Percentiles rank a stretch among this genome's conserved stretches.
Evolutionary conservation across 257 asterid species (phyloP).

Genomic region (Petrea volubilis): DNA sequence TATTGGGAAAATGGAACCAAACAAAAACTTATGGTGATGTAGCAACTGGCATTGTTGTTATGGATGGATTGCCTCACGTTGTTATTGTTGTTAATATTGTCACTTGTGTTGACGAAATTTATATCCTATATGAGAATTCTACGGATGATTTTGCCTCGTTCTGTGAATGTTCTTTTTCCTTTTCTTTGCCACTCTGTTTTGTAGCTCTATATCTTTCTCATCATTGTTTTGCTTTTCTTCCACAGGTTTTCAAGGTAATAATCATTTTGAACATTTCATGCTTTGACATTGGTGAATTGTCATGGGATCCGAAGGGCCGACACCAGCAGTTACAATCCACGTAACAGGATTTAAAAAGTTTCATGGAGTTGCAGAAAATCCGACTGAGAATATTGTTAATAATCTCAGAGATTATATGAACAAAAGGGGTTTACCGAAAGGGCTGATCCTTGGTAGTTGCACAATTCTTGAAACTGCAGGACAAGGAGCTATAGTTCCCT

Average conservation of each 20-base stretch:
- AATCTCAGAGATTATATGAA: slow-evolving; percentile 75
- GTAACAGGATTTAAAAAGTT: slow-evolving; percentile 91
- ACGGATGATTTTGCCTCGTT: not conserved
- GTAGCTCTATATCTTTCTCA: slow-evolving; percentile 9
- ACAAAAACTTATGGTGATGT: not conserved
- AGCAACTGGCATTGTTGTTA: not conserved
- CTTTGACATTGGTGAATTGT: slow-evolving; percentile 33
- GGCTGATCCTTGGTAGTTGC: slow-evolving; percentile 86
- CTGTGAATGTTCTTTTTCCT: not conserved
- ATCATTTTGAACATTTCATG: slow-evolving; percentile 26
- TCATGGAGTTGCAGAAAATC: slow-evolving; percentile 95
- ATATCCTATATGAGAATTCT: not conserved
- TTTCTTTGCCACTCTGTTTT: not conserved
- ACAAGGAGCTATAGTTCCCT: slow-evolving; percentile 76
- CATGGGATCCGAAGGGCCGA: slow-evolving; percentile 95
- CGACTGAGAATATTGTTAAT: slow-evolving; percentile 82
- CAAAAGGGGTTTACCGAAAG: slow-evolving; percentile 74
- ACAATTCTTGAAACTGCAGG: slow-evolving; percentile 94
- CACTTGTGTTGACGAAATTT: not conserved
- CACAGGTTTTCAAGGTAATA: slow-evolving; percentile 31
- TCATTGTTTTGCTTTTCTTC: not conserved
- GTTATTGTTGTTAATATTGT: too few relatives aligned
- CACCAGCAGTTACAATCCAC: slow-evolving; percentile 75
- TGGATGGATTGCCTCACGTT: too few relatives aligned
- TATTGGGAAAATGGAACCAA: too few relatives aligned